Evolutionary conservation across 257 asterid genomes (phyloP).

Genomic region (Solanum sejunctum): DNA sequence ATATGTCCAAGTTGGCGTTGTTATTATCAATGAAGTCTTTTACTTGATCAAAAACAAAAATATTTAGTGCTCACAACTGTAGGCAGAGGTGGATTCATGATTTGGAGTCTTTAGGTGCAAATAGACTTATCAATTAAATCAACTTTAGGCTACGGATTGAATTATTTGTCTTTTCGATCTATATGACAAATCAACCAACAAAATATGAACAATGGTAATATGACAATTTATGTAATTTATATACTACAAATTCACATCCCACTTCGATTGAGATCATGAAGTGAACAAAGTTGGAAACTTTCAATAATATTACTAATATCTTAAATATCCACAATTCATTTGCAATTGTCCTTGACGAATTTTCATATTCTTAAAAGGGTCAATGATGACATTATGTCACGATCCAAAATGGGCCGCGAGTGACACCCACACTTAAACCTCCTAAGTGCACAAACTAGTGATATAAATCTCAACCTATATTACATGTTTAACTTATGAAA

Average conservation of each 20-base stretch:
- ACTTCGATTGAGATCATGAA: not conserved
- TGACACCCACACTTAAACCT: too few relatives aligned
- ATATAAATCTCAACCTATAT: too few relatives aligned
- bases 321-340: not conserved
- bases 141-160: too few relatives aligned
- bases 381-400: not conserved
- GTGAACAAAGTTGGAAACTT: not conserved
- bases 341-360: not conserved
- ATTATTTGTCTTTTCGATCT: too few relatives aligned
- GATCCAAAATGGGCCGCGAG: too few relatives aligned
- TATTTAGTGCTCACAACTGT: not conserved
- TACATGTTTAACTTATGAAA: too few relatives aligned
- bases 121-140: not conserved
- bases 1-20: not conserved
- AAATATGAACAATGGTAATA: too few relatives aligned
- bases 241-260: not conserved
- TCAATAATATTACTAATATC: not conserved
- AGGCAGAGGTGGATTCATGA: not conserved
- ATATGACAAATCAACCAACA: too few relatives aligned
- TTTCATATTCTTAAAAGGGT: not conserved
- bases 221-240: not conserved
- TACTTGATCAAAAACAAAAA: not conserved
- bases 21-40: not conserved
- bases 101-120: not conserved
- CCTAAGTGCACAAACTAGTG: too few relatives aligned